Conservation (phyloP, 2,329 filamentous ascomycete species). For the Ascochyta fabae region DNA sequence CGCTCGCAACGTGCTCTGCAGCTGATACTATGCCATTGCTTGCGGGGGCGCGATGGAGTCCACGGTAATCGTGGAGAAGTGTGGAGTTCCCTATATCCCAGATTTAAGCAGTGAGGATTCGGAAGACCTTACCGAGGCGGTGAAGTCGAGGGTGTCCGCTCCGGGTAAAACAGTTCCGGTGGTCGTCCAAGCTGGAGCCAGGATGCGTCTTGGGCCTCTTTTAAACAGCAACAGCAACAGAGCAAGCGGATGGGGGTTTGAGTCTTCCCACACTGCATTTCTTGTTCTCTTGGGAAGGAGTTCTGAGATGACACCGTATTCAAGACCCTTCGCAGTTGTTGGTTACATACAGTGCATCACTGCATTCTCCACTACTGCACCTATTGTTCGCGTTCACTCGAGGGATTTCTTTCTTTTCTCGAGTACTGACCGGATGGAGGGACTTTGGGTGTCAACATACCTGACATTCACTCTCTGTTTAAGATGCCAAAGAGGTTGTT, state of each 20-base stretch:
- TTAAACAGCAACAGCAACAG: background rate
- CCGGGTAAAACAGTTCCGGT: background rate
- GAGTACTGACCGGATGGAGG: constrained; percentile 52
- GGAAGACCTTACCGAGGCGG: background rate
- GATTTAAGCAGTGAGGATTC: background rate
- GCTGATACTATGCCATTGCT: background rate
- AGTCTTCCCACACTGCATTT: no score
- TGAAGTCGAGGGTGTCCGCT: background rate
- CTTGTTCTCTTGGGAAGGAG: no score
- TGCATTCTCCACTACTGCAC: constrained; percentile 33
- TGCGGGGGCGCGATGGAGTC: background rate
- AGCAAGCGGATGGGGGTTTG: no score
- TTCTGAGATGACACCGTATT: no score
- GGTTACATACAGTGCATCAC: no score
- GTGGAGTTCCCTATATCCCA: constrained; percentile 1
- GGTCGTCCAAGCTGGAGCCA: background rate
- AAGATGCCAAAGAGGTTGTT: constrained; percentile 49
- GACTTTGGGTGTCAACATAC: constrained; percentile 52
- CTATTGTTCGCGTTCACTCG: constrained; percentile 52
- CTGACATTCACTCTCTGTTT: constrained; percentile 49
- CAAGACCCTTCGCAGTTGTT: no score
- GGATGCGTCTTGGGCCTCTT: background rate
- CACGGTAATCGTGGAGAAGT: constrained; percentile 1
- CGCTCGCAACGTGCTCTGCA: no score
- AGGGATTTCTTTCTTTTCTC: constrained; percentile 50